Evolutionary conservation across 2,329 filamentous ascomycete genomes (phyloP).

Genomic region (Ophiosphaerella herpotricha): DNA sequence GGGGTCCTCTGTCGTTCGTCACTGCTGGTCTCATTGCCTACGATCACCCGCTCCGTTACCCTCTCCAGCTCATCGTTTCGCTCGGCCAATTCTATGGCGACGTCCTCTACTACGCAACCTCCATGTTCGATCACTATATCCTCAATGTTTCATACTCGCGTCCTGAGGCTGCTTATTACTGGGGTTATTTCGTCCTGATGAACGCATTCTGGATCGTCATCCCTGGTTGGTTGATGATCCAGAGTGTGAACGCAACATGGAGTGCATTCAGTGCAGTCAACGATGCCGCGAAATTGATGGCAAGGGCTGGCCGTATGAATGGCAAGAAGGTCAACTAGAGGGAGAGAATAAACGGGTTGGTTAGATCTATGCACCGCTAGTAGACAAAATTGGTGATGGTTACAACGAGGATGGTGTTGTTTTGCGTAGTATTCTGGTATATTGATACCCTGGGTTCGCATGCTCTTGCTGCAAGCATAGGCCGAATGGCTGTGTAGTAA

Average conservation of each 20-base stretch:
- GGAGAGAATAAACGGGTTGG: background rate
- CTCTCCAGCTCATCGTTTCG: slow-evolving; percentile 64
- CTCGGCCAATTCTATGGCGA: slow-evolving; percentile 69
- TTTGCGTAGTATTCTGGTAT: slow-evolving; percentile 1
- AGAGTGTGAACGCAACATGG: slow-evolving; percentile 39
- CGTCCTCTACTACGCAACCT: slow-evolving; percentile 67
- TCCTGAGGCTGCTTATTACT: slow-evolving; percentile 68
- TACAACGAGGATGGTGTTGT: background rate
- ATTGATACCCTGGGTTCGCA: slow-evolving; percentile 7
- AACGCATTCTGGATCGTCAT: slow-evolving; percentile 70
- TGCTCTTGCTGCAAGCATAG: background rate
- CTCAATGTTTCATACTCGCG: slow-evolving; percentile 61
- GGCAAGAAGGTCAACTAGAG: slow-evolving; percentile 42
- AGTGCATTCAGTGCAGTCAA: slow-evolving; percentile 43
- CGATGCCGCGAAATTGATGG: slow-evolving; percentile 40
- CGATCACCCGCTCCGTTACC: slow-evolving; percentile 61
- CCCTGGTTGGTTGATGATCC: slow-evolving; percentile 49
- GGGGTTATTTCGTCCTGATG: slow-evolving; percentile 69
- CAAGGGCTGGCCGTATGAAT: slow-evolving; percentile 25
- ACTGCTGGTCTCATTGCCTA: slow-evolving; percentile 60
- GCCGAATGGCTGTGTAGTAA: slow-evolving; percentile 1
- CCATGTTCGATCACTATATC: slow-evolving; percentile 63
- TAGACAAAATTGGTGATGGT: background rate
- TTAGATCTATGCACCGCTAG: background rate
- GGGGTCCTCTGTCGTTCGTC: slow-evolving; percentile 65